Evolutionary conservation across 805 yeast species (phyloP).

Genomic region (Teunomyces panamensis): DNA sequence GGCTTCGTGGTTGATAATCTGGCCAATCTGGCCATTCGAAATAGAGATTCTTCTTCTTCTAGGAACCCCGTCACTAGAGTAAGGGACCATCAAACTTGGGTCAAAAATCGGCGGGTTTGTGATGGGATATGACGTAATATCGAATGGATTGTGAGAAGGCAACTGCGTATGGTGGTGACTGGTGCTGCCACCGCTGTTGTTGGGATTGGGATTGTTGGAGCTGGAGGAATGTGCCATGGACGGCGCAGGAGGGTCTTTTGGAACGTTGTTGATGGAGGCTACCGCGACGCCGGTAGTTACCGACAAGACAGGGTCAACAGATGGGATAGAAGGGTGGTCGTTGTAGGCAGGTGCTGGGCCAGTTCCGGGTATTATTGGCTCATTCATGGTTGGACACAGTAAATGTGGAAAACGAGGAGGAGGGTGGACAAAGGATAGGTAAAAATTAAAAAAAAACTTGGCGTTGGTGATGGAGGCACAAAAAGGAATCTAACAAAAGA

Average conservation of each 20-base stretch:
- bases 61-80: conserved; percentile 29
- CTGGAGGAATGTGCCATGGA: background rate
- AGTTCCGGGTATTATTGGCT: background rate
- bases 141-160: conserved; percentile 38
- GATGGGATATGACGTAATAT: conserved; percentile 38
- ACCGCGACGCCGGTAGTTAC: background rate
- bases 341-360: background rate
- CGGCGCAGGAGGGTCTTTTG: background rate
- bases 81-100: conserved; percentile 36
- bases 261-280: background rate
- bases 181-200: background rate
- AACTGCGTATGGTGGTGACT: conserved; percentile 1
- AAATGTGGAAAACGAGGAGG: too few relatives aligned
- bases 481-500: too few relatives aligned
- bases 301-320: background rate
- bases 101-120: conserved; percentile 49
- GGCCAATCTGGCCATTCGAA: conserved; percentile 84
- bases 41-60: conserved; percentile 70
- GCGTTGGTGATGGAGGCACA: too few relatives aligned
- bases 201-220: background rate
- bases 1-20: conserved; percentile 51
- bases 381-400: background rate
- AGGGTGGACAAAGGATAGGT: too few relatives aligned
- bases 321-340: background rate
- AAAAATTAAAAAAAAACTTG: too few relatives aligned